These are phyloP conservation scores for Ceratobasidium sp. DNA, from an alignment of 1,284 basidiomycete species.

Conservation along the genomic window DNA sequence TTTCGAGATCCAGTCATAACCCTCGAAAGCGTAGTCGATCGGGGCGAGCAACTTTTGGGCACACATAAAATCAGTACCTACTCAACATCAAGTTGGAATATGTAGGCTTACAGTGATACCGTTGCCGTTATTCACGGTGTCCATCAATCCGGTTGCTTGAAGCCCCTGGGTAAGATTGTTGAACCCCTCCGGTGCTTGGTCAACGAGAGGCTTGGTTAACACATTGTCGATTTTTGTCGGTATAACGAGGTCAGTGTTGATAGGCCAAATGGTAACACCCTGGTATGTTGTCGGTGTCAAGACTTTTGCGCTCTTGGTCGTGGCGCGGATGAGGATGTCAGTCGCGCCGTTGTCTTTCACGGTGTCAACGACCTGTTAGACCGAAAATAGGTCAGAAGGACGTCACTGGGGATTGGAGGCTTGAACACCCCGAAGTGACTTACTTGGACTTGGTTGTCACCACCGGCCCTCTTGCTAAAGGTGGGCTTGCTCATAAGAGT, in stretches of 20 bases:
- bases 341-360: background rate
- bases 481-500: too few species aligned
- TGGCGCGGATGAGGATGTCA: background rate
- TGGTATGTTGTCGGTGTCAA: background rate
- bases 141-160: background rate
- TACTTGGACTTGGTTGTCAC: too few species aligned
- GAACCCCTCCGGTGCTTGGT: background rate
- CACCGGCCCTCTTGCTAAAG: too few species aligned
- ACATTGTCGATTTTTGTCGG: background rate
- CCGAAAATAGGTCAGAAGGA: background rate
- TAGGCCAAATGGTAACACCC: background rate
- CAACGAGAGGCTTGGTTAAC: background rate
- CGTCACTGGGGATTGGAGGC: too few species aligned
- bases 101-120: background rate
- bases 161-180: background rate
- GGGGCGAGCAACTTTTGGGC: background rate
- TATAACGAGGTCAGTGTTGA: background rate
- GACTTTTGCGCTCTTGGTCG: slow-evolving; percentile 3
- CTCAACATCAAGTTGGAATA: too few species aligned
- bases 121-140: background rate
- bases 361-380: slow-evolving; percentile 6
- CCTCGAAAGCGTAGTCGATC: background rate
- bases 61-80: background rate
- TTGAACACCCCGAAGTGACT: too few species aligned
- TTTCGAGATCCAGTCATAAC: background rate